These are phyloP conservation scores for Halophytophthora batemanensis DNA, from an alignment of 352 stramenopile species.

Conservation along the genomic window DNA sequence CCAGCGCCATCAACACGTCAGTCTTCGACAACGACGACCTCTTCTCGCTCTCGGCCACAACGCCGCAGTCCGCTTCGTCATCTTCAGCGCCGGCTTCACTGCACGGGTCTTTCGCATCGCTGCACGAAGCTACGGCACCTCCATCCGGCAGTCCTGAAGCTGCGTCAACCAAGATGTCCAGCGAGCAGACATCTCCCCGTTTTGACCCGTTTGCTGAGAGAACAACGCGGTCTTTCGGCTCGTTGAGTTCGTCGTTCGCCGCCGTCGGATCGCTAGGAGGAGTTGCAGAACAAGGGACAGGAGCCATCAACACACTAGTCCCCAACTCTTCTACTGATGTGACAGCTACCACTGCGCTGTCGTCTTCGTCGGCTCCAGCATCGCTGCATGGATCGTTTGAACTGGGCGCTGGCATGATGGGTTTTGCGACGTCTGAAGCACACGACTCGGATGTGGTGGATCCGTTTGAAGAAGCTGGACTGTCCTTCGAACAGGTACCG, in stretches of 20 bases:
- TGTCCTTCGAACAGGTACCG: constrained; percentile 21
- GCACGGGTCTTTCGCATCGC: constrained; percentile 29
- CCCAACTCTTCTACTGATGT: constrained; percentile 12
- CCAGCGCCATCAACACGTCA: constrained; percentile 9
- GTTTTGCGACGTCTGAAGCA: constrained; percentile 11
- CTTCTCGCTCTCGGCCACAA: constrained; percentile 20
- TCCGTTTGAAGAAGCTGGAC: constrained; percentile 28
- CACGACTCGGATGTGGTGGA: constrained; percentile 20
- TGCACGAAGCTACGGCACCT: constrained; percentile 19
- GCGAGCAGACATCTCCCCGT: too few species aligned
- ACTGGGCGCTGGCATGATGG: constrained; percentile 15
- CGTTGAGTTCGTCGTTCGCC: constrained; percentile 25
- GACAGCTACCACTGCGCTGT: constrained; percentile 8
- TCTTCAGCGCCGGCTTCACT: constrained; percentile 27
- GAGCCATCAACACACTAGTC: too few species aligned
- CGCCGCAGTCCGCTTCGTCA: constrained; percentile 10
- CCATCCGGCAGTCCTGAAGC: neutral
- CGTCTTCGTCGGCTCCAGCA: constrained; percentile 23
- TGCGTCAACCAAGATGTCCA: constrained; percentile 2
- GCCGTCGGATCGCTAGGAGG: constrained; percentile 18
- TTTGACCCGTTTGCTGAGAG: constrained; percentile 14
- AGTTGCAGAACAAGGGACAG: neutral
- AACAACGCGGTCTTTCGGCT: constrained; percentile 24
- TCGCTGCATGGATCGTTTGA: constrained; percentile 33
- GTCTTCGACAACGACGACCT: constrained; percentile 32